These are phyloP conservation scores for Ogataea saltuana DNA, from an alignment of 805 yeast species.

Conservation along the genomic window DNA sequence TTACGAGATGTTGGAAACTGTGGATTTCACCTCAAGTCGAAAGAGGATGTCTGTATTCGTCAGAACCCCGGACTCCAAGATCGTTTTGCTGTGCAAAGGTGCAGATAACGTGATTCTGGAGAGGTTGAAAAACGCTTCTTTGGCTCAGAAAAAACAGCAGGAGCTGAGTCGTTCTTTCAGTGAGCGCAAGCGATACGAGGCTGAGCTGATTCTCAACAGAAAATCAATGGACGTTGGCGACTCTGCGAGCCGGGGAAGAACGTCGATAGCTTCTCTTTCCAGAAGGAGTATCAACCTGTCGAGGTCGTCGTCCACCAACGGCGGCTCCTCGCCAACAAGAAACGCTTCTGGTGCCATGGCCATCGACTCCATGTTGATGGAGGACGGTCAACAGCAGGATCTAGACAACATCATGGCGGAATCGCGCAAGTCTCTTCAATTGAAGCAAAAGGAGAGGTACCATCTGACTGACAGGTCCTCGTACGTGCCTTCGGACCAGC, in stretches of 20 bases:
- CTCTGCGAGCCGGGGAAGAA: conserved; percentile 29
- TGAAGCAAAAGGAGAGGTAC: conserved; percentile 59
- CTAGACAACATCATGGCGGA: conserved; percentile 52
- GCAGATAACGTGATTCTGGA: conserved; percentile 92
- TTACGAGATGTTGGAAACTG: conserved; percentile 74
- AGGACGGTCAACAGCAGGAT: conserved; percentile 49
- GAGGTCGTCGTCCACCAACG: conserved; percentile 29
- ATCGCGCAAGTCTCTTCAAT: conserved; percentile 59
- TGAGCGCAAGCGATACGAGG: conserved; percentile 74
- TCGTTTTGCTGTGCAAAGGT: conserved; percentile 86
- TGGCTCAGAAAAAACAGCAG: conserved; percentile 64
- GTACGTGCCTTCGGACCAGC: conserved; percentile 53
- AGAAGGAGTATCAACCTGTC: conserved; percentile 32
- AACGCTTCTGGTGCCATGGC: conserved; percentile 6
- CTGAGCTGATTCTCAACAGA: conserved; percentile 64
- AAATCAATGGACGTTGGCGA: conserved; percentile 41
- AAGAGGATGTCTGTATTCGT: conserved; percentile 94
- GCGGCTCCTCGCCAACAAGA: conserved; percentile 10
- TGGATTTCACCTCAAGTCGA: conserved; percentile 84
- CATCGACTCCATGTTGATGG: conserved; percentile 31
- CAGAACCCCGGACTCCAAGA: conserved; percentile 69
- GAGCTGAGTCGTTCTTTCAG: conserved; percentile 60
- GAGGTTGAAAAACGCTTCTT: conserved; percentile 54
- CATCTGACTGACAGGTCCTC: conserved; percentile 30
- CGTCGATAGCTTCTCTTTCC: conserved; percentile 30